Percentiles rank a stretch among this genome's conserved stretches.
phyloP scores from a whole-genome alignment of 768 basidiomycete species.

The Chalciporus chontae region DNA sequence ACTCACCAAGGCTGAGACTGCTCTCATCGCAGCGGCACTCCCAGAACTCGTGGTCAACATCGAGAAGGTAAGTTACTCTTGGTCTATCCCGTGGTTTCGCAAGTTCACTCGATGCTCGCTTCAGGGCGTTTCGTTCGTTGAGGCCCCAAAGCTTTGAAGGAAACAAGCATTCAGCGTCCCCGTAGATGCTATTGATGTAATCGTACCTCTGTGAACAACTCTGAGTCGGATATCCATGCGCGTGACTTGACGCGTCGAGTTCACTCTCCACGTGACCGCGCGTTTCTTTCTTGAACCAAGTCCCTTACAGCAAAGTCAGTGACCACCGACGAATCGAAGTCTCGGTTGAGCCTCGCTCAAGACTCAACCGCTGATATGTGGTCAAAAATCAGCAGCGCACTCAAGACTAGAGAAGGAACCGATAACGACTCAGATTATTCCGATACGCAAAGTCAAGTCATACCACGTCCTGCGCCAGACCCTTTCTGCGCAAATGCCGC shows the following conservation, averaged over 20 bases:
- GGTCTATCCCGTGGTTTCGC: not conserved
- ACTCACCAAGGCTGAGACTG: conserved; percentile 66
- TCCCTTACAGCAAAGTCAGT: no score
- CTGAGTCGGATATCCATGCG: conserved; percentile 6
- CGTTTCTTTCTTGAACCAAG: conserved; percentile 1
- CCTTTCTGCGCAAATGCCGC: conserved; percentile 71
- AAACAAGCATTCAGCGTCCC: not conserved
- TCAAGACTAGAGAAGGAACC: conserved; percentile 40
- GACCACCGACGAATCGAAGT: not conserved
- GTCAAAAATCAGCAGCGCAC: conserved; percentile 56
- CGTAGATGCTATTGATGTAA: not conserved
- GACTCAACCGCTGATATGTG: conserved; percentile 42
- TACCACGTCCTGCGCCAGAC: conserved; percentile 50
- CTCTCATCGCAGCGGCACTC: conserved; percentile 75
- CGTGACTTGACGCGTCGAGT: conserved; percentile 28
- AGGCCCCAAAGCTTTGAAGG: conserved; percentile 26
- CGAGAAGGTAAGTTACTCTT: conserved; percentile 47
- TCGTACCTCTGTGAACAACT: conserved; percentile 8
- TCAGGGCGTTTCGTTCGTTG: conserved; percentile 27
- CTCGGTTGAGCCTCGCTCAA: conserved; percentile 3
- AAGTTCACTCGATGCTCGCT: not conserved
- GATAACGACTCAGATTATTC: conserved; percentile 20
- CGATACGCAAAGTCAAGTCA: conserved; percentile 24
- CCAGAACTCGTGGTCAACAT: conserved; percentile 78
- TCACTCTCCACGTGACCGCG: conserved; percentile 27